Conservation (phyloP, 306 rosid genomes). For the Cicer arietinum region DNA sequence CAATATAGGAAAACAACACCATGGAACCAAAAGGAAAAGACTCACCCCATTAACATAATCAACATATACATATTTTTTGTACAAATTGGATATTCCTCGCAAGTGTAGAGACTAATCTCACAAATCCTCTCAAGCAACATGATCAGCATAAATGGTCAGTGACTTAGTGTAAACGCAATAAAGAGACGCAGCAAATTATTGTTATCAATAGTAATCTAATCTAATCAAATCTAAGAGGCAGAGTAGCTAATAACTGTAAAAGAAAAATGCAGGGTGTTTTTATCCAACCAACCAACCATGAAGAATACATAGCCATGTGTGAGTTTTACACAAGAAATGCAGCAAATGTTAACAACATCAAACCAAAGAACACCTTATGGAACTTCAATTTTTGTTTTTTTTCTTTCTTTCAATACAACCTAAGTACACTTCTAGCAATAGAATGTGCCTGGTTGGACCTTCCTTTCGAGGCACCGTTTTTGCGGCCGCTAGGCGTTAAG, state of each 20-base stretch:
- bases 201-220: slow-evolving; percentile 49
- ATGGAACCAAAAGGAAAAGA: not conserved
- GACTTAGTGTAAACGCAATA: not conserved
- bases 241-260: slow-evolving; percentile 51
- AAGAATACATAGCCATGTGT: slow-evolving; percentile 79
- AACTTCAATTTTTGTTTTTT: slow-evolving; percentile 46
- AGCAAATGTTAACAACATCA: slow-evolving; percentile 65
- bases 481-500: slow-evolving; percentile 81
- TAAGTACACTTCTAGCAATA: slow-evolving; percentile 91
- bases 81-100: not conserved
- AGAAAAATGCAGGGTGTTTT: slow-evolving; percentile 58
- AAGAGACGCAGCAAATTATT: not conserved
- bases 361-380: slow-evolving; percentile 60
- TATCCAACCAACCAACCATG: slow-evolving; percentile 73
- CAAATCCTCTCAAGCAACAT: not conserved
- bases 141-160: not conserved
- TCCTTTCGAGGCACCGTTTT: slow-evolving; percentile 66
- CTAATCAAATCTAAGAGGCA: slow-evolving; percentile 49
- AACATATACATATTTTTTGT: not conserved
- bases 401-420: slow-evolving; percentile 68
- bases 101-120: not conserved
- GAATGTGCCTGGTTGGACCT: slow-evolving; percentile 90
- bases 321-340: slow-evolving; percentile 77
- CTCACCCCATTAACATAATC: slow-evolving; percentile 30
- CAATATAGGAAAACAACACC: slow-evolving; percentile 34